Base-by-base conservation (phyloP, 2,329 filamentous ascomycete genomes). In the Pseudocercospora macadamiae region DNA sequence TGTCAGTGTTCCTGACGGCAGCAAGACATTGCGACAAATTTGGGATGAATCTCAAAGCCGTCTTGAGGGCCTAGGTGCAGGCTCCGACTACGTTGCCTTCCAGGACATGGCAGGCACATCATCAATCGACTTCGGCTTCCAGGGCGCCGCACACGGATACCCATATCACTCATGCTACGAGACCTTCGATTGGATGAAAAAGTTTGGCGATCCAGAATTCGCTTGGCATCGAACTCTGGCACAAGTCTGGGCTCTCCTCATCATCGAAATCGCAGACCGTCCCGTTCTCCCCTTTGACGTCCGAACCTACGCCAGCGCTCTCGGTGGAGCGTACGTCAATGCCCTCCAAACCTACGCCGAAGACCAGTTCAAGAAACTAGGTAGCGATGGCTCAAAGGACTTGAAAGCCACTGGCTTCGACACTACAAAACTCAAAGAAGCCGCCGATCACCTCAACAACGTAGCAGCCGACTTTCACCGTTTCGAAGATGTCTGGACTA, bases 41-140 rank as follows among this genome's bases (percentile, higher is more conserved):
- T 97, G 93, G 91, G 84, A 91, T n/a, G 78, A 81, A 16, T 79
- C 82, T 2, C 77, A 83, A 12, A 81, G 77, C 19, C 77, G 83
- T 26, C 79, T 97, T 0, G 86, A 87, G 45, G 84, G 86, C 1
- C 81, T 96, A 0, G 91, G 88, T 10, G 87, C 86, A 3, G 87
- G 84, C 8, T 89, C 91, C 65, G 95, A 97, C 74, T 95, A 91
- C 68, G 89, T 92, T 2, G 86, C 92, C 1, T 99, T 97, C 74
- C 93, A 96, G 75, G 86, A 93, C 71, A 90, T 97, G 51, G 91
- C 91, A 0, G 95, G 95, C 53, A 92, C 87, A 6, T 93, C 91
- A 44, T 93, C 90, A 9, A 80, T 99, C 56, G 92, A 97, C 72
- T 85, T 99, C 64, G 83, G 85, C 25, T 97, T 99, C 70, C 75